Conservation (phyloP, 805 yeast genomes). For the Candida incommunis region DNA sequence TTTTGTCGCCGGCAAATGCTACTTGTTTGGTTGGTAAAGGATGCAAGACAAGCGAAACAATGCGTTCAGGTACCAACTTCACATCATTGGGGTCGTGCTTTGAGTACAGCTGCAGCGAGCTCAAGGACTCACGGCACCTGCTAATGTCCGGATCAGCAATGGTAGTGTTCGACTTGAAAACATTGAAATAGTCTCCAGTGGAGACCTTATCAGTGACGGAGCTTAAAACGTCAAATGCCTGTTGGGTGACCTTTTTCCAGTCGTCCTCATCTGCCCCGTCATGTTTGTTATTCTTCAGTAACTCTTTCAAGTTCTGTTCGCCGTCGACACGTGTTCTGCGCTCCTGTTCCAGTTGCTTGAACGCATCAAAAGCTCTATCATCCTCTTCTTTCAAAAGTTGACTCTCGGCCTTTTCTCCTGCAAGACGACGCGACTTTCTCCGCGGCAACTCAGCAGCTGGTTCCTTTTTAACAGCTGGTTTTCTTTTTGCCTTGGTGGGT, state of each 20-base stretch:
- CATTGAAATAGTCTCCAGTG: constrained; percentile 24
- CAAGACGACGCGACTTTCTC: constrained; percentile 65
- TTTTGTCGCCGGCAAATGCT: constrained; percentile 75
- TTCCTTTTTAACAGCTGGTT: constrained; percentile 13
- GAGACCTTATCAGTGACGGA: constrained; percentile 16
- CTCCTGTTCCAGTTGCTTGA: constrained; percentile 22
- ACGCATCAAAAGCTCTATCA: constrained; percentile 16
- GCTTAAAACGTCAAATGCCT: constrained; percentile 18
- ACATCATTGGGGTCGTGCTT: constrained; percentile 55
- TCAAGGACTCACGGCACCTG: constrained; percentile 39
- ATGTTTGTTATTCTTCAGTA: constrained; percentile 8
- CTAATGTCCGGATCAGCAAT: constrained; percentile 38
- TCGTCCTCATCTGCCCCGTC: constrained; percentile 17
- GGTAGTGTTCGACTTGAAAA: constrained; percentile 29
- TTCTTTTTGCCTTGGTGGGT: constrained; percentile 14
- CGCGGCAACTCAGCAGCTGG: constrained; percentile 33
- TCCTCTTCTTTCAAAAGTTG: constrained; percentile 26
- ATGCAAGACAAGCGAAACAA: constrained; percentile 64
- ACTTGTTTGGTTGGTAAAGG: constrained; percentile 51
- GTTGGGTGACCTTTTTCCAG: constrained; percentile 16
- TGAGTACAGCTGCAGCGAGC: constrained; percentile 35
- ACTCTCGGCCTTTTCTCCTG: constrained; percentile 52
- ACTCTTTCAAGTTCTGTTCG: constrained; percentile 18
- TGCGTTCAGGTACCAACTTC: constrained; percentile 50
- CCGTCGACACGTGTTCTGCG: constrained; percentile 40